Percentiles rank a stretch among this genome's conserved stretches.
Conservation (phyloP, 2,329 filamentous ascomycete species). For the Berkeleyomyces basicola region DNA sequence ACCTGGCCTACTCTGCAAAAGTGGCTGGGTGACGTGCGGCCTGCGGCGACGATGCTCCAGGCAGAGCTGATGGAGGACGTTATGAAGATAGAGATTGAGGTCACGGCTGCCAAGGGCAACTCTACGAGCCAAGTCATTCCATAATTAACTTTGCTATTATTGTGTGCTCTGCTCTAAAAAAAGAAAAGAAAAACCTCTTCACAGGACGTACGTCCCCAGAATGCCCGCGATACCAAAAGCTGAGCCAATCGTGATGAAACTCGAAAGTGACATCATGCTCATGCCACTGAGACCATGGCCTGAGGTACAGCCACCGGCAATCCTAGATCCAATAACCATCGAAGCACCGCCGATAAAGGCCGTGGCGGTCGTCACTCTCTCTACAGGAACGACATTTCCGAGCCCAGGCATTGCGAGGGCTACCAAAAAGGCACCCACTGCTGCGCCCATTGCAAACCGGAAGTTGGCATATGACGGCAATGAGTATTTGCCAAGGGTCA, state of each 20-base stretch:
- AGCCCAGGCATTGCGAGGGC: slow-evolving; percentile 16
- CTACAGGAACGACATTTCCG: slow-evolving; percentile 17
- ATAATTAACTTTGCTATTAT: neutral
- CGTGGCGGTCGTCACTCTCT: slow-evolving; percentile 21
- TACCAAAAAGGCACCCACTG: slow-evolving; percentile 29
- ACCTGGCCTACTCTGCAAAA: slow-evolving; percentile 34
- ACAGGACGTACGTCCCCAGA: slow-evolving; percentile 16
- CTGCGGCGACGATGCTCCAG: slow-evolving; percentile 38
- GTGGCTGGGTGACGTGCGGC: slow-evolving; percentile 33
- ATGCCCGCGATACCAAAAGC: slow-evolving; percentile 37
- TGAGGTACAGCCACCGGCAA: slow-evolving; percentile 51
- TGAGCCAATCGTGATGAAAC: slow-evolving; percentile 41
- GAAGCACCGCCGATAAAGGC: slow-evolving; percentile 37
- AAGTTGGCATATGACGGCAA: slow-evolving; percentile 27
- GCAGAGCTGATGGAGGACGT: slow-evolving; percentile 32
- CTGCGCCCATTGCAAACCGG: slow-evolving; percentile 35
- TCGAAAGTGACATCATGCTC: slow-evolving; percentile 43
- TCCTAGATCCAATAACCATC: slow-evolving; percentile 41
- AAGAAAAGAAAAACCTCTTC: neutral
- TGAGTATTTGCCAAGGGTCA: slow-evolving; percentile 18
- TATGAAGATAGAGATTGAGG: slow-evolving; percentile 30
- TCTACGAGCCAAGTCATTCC: neutral
- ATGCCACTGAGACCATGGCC: slow-evolving; percentile 55
- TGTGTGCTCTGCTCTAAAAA: neutral
- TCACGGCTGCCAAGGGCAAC: slow-evolving; percentile 21